Evolutionary conservation across 2,329 filamentous ascomycete species (phyloP), one percentile per base, ranked within the genome.

Genomic region (Lasiodiplodia hormozganensis): DNA sequence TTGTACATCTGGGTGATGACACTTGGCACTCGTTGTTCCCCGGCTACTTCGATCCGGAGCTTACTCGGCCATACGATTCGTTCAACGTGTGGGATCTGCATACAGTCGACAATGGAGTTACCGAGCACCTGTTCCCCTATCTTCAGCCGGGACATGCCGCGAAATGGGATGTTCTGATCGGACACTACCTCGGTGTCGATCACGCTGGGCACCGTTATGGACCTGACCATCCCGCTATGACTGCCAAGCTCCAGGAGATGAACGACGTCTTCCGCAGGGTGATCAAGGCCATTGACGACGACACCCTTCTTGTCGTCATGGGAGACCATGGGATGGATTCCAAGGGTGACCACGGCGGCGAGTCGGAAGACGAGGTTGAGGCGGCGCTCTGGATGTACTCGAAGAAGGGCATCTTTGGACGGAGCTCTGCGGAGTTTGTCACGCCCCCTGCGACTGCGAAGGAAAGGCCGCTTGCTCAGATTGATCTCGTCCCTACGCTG

Each of bases 371-470:
- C 71, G 96, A 99, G 78, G 88, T 99, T 7, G 90, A 99, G 79
- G 94, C 96, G 68, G 94, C 96, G 2, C 80, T 99, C 57, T 99
- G 96, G 95, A 97, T 99, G 94, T 99, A 98, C 79, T 97, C 96
- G 1, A 97, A 94, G 79, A 90, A 88, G 73, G 89, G 89, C 0
- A 79, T 92, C 11, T 99, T 99, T 79, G 96, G 96, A 18, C 89
- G 94, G 49, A 92, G 88, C 1, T 85, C 87, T 60, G 82, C 87
- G 3, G 86, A 88, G 6, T 86, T 85, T 71, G 77, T 81, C 16
- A 82, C 84, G n/a, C 87, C 88, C 6, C 87, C 88, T 7, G 79
- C 82, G n/a, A 92, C 87, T 25, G 94, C 94, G 51, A 96, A 96
- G 78, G 87, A 90, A 74, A 76, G 92, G 11, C 89, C 92, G n/a